phyloP scores from a whole-genome alignment of 2,329 filamentous ascomycete genomes.

The Penicillium janthinellum region DNA sequence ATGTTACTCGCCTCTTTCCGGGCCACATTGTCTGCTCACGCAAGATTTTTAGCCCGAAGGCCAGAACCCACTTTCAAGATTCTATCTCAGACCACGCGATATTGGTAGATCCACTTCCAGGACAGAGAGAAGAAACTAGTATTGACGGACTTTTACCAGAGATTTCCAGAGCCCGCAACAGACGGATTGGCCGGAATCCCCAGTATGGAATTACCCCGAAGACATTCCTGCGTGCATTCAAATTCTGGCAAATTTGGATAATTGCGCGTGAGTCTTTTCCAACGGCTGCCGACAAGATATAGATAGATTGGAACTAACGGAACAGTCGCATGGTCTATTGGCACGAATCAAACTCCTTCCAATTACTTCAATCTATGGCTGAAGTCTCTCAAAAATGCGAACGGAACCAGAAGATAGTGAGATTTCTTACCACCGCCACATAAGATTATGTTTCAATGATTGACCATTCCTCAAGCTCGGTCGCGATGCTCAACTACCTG shows the following conservation, averaged over 20 bases:
- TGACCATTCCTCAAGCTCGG: not conserved
- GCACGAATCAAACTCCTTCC: not conserved
- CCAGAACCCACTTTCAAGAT: not conserved
- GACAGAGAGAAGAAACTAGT: not conserved
- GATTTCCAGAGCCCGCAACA: not conserved
- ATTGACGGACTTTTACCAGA: not conserved
- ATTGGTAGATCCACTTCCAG: not conserved
- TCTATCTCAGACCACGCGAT: not conserved
- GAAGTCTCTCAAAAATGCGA: not conserved
- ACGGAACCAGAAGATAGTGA: not conserved
- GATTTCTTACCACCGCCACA: not conserved
- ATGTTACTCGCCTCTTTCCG: not conserved
- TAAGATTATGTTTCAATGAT: not conserved
- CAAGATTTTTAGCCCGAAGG: not conserved
- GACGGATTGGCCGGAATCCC: not conserved
- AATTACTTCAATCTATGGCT: not conserved
- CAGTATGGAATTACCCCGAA: not conserved
- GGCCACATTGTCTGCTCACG: not conserved
- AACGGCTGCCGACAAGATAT: not conserved
- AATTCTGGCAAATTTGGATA: not conserved
- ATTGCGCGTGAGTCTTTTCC: not conserved
- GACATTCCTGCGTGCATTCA: not conserved
- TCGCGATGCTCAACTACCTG: not conserved
- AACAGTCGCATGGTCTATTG: not conserved
- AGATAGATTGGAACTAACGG: not conserved